A percentile compares a stretch with the other conserved stretches of the same genome.
These are phyloP conservation scores for Torulaspora franciscae DNA, from an alignment of 805 yeast genomes.

Conservation along the genomic window DNA sequence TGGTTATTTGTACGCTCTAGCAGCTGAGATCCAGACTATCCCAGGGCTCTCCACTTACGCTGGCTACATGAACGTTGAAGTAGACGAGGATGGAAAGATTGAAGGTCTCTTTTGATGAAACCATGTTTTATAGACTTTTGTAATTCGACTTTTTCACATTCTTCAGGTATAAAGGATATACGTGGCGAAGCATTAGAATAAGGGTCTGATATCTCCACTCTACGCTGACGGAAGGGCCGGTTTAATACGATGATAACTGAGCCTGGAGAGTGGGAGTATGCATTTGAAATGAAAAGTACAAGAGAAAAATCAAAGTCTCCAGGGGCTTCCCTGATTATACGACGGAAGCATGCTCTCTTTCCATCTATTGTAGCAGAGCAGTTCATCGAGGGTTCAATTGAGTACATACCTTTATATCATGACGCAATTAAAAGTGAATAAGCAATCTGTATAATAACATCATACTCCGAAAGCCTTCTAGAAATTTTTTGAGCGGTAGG, in stretches of 20 bases:
- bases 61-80: slow-evolving; percentile 96
- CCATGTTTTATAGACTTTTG: background rate
- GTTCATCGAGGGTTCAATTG: slow-evolving; percentile 23
- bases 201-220: background rate
- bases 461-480: background rate
- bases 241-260: slow-evolving; percentile 7
- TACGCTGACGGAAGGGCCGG: background rate
- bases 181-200: background rate
- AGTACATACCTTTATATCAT: slow-evolving; percentile 29
- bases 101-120: slow-evolving; percentile 72
- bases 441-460: background rate
- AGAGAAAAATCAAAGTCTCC: background rate
- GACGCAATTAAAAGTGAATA: slow-evolving; percentile 17
- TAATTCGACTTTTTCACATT: background rate
- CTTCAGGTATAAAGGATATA: background rate
- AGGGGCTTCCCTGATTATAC: background rate
- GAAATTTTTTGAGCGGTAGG: slow-evolving; percentile 4
- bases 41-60: slow-evolving; percentile 96
- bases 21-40: slow-evolving; percentile 94
- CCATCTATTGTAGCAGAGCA: slow-evolving; percentile 26
- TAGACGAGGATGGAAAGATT: slow-evolving; percentile 81
- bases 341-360: slow-evolving; percentile 19
- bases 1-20: slow-evolving; percentile 91
- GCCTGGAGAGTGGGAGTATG: slow-evolving; percentile 10
- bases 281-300: background rate